phyloP scores from a whole-genome alignment of 345 rosid species.

The Eucalyptus microcorys region DNA sequence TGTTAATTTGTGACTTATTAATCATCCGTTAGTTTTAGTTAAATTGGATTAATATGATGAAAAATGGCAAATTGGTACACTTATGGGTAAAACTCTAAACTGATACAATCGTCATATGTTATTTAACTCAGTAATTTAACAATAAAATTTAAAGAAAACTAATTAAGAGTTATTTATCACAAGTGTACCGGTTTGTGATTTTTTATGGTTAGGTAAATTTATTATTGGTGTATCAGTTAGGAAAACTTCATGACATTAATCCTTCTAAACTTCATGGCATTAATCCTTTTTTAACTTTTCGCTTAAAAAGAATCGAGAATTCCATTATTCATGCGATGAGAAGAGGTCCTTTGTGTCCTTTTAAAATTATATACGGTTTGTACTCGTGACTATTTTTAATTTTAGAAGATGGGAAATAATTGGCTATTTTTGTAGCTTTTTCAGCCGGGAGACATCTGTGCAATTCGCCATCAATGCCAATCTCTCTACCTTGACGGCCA shows the following conservation, averaged over 20 bases:
- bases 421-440: not conserved
- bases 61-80: accelerated
- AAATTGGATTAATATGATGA: too few species aligned
- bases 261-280: not conserved
- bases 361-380: not conserved
- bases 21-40: too few species aligned
- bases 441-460: not conserved
- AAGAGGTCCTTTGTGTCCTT: not conserved
- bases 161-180: too few species aligned
- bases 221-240: too few species aligned
- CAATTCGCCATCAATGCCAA: conserved; percentile 10
- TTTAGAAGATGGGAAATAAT: not conserved
- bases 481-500: conserved; percentile 16
- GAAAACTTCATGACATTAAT: too few species aligned
- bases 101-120: accelerated
- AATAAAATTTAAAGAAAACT: too few species aligned
- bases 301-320: not conserved
- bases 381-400: not conserved
- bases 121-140: too few species aligned
- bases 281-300: not conserved
- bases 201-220: accelerated
- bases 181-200: accelerated
- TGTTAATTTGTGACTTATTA: too few species aligned
- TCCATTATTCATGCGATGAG: not conserved
- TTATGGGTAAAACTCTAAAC: too few species aligned